A percentile compares a stretch with the other conserved stretches of the same genome.
Conservation (phyloP, 441 rosid species). For the Flueggea neowawraea region DNA sequence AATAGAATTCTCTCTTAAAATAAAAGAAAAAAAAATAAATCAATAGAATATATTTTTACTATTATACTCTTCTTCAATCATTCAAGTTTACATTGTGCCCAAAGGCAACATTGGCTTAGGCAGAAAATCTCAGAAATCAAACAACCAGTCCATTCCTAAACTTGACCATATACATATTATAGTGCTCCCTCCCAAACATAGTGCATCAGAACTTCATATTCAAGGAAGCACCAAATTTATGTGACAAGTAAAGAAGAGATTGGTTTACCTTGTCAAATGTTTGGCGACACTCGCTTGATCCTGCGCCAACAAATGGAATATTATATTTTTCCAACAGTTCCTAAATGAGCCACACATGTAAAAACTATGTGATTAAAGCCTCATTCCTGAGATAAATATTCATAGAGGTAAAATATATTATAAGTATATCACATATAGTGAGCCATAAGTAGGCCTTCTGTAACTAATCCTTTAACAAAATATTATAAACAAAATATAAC, state of each 20-base stretch:
- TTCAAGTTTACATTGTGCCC: neutral
- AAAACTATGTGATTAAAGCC: too few relatives aligned
- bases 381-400: too few relatives aligned
- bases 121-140: neutral
- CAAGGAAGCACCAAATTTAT: neutral
- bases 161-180: neutral
- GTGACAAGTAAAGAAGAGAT: neutral
- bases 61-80: too few relatives aligned
- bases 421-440: too few relatives aligned
- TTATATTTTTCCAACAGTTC: conserved; percentile 71
- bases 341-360: conserved; percentile 52
- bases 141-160: neutral
- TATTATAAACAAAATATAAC: too few relatives aligned
- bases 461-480: too few relatives aligned
- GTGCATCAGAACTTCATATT: conserved; percentile 4
- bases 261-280: conserved; percentile 88
- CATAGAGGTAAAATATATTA: too few relatives aligned
- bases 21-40: too few relatives aligned
- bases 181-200: neutral
- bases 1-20: too few relatives aligned
- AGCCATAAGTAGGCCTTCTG: too few relatives aligned
- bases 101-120: neutral
- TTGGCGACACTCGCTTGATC: conserved; percentile 70
- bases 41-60: too few relatives aligned
- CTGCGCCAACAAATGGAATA: conserved; percentile 91